Evolutionary conservation across 805 yeast species (phyloP), one percentile per base, ranked within the genome.

Genomic region (Limtongia smithiae): DNA sequence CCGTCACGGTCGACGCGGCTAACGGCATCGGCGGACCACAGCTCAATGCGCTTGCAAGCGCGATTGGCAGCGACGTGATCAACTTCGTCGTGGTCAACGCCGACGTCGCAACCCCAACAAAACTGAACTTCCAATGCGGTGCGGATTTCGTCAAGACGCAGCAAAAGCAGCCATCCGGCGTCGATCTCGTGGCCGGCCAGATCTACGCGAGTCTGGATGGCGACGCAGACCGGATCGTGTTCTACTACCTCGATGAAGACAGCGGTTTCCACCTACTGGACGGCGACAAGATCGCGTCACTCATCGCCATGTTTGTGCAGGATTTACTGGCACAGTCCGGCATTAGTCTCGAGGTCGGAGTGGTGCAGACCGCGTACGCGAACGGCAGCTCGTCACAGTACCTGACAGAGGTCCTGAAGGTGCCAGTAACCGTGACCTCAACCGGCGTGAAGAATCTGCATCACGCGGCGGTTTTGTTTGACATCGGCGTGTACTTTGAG

Each of bases 381-480:
- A 93, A 93, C 65, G 98, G 98, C 9, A 79, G 84, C 5, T 85
- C 97, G 1, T 87, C 97, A 0, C 70, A 76, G 32, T 91, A 79
- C 62, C 71, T 91, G 25, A 74, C 75, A 37, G 69, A 81, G 1
- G 71, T 67, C 1, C 73, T 91, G 60, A 73, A 78, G 45, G 68
- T 87, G 12, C 95, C 96, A 1, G 96, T 88, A 4, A 79, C 79
- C 1, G 86, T 91, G 66, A 86, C 97, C 0, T 83, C 95, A 37
- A 93, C 98, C 2, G 98, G 98, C 34, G 98, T 93, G 31, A 93
- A 93, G 68, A 95, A 93, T 69, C 72, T 93, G 56, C 98, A 93
- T 65, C 97, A 91, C 63, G 95, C 89, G 43, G 93, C 95, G 1
- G 79, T 77, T 51, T 38, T 40, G 21, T 93, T 78, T 63, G 97